phyloP scores from a whole-genome alignment of 78 protist genomes.

The Anaeramoeba ignava region DNA sequence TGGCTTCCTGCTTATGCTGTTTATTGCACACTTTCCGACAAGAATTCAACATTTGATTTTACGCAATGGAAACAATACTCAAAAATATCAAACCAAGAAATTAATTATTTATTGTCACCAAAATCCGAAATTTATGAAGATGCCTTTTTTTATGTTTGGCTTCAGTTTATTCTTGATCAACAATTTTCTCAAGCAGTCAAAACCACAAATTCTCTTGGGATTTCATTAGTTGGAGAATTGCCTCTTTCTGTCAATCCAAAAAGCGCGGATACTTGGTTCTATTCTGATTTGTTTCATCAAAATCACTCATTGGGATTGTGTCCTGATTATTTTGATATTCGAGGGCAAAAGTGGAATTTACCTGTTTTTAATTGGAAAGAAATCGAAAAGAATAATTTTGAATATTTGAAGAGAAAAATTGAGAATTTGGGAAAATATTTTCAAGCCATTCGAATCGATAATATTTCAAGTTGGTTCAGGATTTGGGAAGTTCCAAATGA shows the following conservation, averaged over 20 bases:
- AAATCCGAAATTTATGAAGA: neutral
- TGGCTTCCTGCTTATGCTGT: constrained; percentile 2
- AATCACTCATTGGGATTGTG: neutral
- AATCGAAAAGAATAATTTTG: neutral
- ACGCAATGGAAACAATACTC: neutral
- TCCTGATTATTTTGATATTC: neutral
- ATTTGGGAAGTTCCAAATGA: constrained; percentile 64
- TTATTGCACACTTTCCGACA: neutral
- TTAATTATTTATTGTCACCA: neutral
- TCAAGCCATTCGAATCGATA: constrained; percentile 55
- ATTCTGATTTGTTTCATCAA: neutral
- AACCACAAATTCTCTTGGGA: neutral
- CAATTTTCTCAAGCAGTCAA: neutral
- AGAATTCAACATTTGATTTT: neutral
- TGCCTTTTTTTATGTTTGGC: neutral
- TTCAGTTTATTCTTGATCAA: neutral
- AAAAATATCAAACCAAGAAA: neutral
- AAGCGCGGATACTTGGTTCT: neutral
- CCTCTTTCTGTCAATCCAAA: neutral
- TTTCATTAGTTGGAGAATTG: neutral
- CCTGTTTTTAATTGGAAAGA: neutral
- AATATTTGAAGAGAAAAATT: neutral
- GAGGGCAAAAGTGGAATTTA: neutral
- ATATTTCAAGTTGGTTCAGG: constrained; percentile 75
- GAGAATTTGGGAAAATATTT: neutral